Base-by-base conservation (phyloP, 352 stramenopile genomes). In the Globisporangium abappressorium region DNA sequence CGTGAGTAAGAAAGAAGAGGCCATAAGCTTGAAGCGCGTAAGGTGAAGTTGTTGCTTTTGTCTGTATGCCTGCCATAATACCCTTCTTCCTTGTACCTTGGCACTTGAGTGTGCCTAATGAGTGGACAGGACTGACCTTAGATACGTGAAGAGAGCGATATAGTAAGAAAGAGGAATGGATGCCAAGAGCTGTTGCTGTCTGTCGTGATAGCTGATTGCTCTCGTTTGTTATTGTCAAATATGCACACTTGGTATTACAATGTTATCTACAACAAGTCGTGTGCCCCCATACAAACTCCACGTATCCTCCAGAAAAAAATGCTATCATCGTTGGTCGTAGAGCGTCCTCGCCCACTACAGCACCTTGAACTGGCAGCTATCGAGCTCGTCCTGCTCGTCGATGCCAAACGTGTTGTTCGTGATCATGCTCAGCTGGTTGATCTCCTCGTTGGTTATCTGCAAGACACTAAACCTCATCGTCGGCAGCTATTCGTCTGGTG, bases 1-100 rank as follows among this genome's bases (percentile, higher is more conserved):
- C 76, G 14, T 85, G 69, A 77, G 28, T 12, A 12, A 49, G 5
- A 5, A 36, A 6, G 6, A 43, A 14, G 53, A 41, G 49, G 12
- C 6, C 18, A 2, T 5, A 9, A n/a, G 7, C 1, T 58, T 7
- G 5, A 18, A 12, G 11, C 26, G 1, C 30, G 14, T 3, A 36
- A 60, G 28, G 36, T 38, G 28, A 1, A 28, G 28, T 33, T 18
- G 11, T 38, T 24, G 3, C 43, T n/a, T 24, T 51, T 51, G 43
- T 24, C 18, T 51, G 43, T 24, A 12, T 24, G 18, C 18, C 6
- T 51, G 18, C 2, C 43, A 51, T 12, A 11, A 51, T 24, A 12
- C 18, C 18, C 41, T 49, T 15, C 6, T 15, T n/a, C 41, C 41
- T n/a, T 5, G 36, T 43, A 18, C 36, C 36, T 49, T n/a, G 14